These are phyloP conservation scores for Dothistroma septosporum DNA, from an alignment of 2,329 filamentous ascomycete genomes.

Conservation along the genomic window DNA sequence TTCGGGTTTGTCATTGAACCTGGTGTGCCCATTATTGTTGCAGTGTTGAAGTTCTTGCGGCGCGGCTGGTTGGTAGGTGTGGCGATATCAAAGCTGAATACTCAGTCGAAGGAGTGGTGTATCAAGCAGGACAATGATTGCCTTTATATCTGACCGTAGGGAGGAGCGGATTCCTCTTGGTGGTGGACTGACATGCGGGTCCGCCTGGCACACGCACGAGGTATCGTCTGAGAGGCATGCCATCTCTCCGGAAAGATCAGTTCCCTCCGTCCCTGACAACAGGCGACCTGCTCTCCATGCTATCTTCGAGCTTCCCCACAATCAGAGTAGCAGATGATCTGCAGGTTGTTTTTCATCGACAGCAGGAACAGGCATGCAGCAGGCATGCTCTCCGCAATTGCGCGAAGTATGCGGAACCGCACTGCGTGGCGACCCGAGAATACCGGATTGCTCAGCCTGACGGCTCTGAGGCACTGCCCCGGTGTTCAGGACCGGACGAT, in stretches of 20 bases:
- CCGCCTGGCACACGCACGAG: background rate
- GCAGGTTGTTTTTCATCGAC: background rate
- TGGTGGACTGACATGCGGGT: background rate
- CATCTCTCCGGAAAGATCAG: background rate
- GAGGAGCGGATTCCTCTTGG: background rate
- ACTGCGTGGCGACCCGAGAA: background rate
- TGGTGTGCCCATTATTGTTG: background rate
- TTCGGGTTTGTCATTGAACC: background rate
- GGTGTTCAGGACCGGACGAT: no score
- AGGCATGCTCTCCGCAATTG: background rate
- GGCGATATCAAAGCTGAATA: background rate
- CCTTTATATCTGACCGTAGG: background rate
- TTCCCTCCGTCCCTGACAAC: background rate
- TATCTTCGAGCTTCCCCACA: background rate
- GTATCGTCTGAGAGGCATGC: background rate
- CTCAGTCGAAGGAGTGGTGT: background rate
- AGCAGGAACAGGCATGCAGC: background rate
- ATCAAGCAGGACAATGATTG: background rate
- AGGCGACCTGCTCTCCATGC: background rate
- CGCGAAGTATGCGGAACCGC: background rate
- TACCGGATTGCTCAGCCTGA: no score
- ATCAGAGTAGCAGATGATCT: background rate
- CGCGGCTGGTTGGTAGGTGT: background rate
- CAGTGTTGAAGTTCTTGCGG: background rate
- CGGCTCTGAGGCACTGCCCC: no score